A percentile compares a stretch with the other conserved stretches of the same genome.
These are phyloP conservation scores for Platismatia glauca DNA, from an alignment of 495 filamentous ascomycete species.

Conservation along the genomic window DNA sequence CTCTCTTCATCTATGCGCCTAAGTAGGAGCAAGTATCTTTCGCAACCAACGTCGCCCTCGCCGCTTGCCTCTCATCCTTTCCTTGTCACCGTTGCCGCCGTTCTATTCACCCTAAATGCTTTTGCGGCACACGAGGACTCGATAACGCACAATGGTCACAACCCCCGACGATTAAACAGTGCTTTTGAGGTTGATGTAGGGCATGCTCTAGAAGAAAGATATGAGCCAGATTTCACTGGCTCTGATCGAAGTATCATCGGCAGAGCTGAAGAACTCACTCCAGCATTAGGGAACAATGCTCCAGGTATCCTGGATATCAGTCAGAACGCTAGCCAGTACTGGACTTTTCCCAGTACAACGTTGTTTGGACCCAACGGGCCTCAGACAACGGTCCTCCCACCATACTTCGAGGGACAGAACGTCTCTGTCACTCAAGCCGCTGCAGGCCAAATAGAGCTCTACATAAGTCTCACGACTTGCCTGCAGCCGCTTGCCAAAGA, in stretches of 20 bases:
- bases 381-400: slow-evolving; percentile 33
- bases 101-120: slow-evolving; percentile 46
- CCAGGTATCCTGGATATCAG: slow-evolving; percentile 45
- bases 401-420: slow-evolving; percentile 20
- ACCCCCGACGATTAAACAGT: slow-evolving; percentile 35
- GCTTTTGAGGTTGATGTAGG: slow-evolving; percentile 19
- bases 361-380: slow-evolving; percentile 32
- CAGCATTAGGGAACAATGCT: slow-evolving; percentile 54
- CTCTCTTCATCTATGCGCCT: slow-evolving; percentile 42
- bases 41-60: slow-evolving; percentile 61
- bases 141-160: slow-evolving; percentile 36
- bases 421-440: not conserved
- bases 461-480: slow-evolving; percentile 22
- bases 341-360: slow-evolving; percentile 41
- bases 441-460: slow-evolving; percentile 8
- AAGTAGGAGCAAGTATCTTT: slow-evolving; percentile 50
- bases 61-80: slow-evolving; percentile 47
- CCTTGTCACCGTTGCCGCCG: slow-evolving; percentile 44
- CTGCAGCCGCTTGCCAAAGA: slow-evolving; percentile 19
- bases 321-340: slow-evolving; percentile 49
- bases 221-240: slow-evolving; percentile 51
- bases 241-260: slow-evolving; percentile 56
- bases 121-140: slow-evolving; percentile 47
- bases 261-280: slow-evolving; percentile 41
- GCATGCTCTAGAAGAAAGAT: slow-evolving; percentile 20